Conservation (phyloP, 371 early-diverging fungal species). For the Homolaphlyctis polyrhiza region DNA sequence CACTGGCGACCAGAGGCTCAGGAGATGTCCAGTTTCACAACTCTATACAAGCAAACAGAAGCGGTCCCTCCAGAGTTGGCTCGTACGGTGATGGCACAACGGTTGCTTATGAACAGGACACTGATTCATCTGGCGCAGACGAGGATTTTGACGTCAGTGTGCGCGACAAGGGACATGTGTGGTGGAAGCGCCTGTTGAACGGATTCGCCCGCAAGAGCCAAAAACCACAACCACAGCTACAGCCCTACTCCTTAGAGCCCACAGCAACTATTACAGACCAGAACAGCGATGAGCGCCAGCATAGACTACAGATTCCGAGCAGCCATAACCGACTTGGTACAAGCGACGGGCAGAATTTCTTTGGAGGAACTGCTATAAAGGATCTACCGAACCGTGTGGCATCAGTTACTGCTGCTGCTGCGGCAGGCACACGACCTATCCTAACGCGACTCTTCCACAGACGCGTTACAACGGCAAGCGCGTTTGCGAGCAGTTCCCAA, state of each 20-base stretch:
- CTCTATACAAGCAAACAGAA: too few relatives aligned
- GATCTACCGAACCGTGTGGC: neutral
- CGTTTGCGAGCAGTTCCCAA: too few relatives aligned
- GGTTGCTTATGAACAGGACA: neutral
- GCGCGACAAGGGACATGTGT: conserved; percentile 5
- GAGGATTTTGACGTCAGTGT: conserved; percentile 8
- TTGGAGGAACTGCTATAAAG: neutral
- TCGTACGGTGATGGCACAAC: neutral
- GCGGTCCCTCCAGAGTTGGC: too few relatives aligned
- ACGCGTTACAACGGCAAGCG: neutral
- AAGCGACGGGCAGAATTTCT: too few relatives aligned
- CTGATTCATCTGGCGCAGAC: neutral
- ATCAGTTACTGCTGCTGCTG: neutral
- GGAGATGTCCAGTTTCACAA: too few relatives aligned
- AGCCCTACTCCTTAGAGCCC: too few relatives aligned
- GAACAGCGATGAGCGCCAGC: too few relatives aligned
- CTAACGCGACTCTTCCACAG: neutral
- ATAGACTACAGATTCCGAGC: too few relatives aligned
- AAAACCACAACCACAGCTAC: neutral
- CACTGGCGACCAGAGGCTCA: too few relatives aligned
- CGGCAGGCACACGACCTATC: neutral
- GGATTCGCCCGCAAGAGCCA: neutral
- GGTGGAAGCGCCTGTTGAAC: conserved; percentile 15
- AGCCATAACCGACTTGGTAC: too few relatives aligned
- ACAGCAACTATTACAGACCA: too few relatives aligned